These are phyloP conservation scores for Besnoitia besnoiti DNA, from an alignment of 169 alveolate genomes.

Conservation along the genomic window DNA sequence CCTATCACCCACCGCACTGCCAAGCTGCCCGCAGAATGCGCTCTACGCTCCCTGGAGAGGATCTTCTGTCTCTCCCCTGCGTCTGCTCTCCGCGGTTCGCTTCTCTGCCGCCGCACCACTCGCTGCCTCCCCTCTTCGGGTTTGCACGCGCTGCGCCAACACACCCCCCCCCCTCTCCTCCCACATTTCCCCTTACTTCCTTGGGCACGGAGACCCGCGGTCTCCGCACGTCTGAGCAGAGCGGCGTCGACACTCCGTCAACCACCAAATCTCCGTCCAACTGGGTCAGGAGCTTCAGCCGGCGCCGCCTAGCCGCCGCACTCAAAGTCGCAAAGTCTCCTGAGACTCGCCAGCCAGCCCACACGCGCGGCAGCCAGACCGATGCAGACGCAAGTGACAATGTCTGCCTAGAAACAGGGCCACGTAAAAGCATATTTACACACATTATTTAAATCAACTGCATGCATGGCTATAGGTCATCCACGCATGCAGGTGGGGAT, in stretches of 20 bases:
- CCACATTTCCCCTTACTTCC: neutral
- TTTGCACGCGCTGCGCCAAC: no score
- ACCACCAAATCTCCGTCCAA: conserved; percentile 10
- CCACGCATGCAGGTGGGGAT: no score
- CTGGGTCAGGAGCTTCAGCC: conserved; percentile 4
- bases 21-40: no score
- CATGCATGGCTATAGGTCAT: no score
- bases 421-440: neutral
- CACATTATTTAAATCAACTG: no score
- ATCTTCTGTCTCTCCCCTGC: no score
- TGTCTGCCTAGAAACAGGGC: no score
- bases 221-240: neutral
- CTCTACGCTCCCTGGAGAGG: no score
- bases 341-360: neutral
- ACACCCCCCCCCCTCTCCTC: neutral
- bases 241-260: neutral
- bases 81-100: no score
- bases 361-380: no score
- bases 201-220: neutral
- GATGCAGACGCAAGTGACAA: no score
- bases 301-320: neutral
- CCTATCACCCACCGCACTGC: neutral
- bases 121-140: neutral
- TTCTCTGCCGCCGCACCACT: neutral
- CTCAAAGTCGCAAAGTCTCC: neutral